phyloP scores from a whole-genome alignment of 2,329 filamentous ascomycete species.

The Alternaria brassicae region DNA sequence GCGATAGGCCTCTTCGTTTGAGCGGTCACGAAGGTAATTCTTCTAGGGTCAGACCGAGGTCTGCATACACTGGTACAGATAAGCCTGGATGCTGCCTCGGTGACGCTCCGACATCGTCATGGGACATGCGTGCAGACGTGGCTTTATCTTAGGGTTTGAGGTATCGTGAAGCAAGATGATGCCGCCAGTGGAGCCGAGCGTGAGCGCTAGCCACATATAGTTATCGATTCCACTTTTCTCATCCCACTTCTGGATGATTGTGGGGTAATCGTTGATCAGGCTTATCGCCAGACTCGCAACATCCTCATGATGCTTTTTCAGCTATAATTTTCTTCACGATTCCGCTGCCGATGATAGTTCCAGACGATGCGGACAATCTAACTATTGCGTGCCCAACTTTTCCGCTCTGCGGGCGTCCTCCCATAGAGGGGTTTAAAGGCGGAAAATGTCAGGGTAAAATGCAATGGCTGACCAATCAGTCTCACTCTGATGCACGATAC shows the following conservation, averaged over 20 bases:
- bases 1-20: not conserved
- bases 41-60: not conserved
- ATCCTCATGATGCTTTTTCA: constrained; percentile 12
- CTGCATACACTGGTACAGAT: constrained; percentile 2
- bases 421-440: constrained; percentile 28
- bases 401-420: constrained; percentile 34
- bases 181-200: constrained; percentile 17
- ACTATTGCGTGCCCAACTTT: constrained; percentile 34
- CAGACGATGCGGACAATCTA: constrained; percentile 15
- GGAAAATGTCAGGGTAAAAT: constrained; percentile 3
- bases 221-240: constrained; percentile 19
- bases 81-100: not conserved
- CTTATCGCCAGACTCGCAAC: constrained; percentile 20
- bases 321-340: constrained; percentile 11
- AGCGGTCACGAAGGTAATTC: not conserved
- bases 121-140: constrained; percentile 20
- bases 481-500: constrained; percentile 25
- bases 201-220: constrained; percentile 17
- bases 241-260: constrained; percentile 21
- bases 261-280: constrained; percentile 27
- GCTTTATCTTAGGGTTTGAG: constrained; percentile 31
- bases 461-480: constrained; percentile 30
- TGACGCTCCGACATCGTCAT: constrained; percentile 24
- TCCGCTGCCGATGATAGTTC: constrained; percentile 7
- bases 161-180: constrained; percentile 33